These are phyloP conservation scores for Aspergillus steynii DNA, from an alignment of 495 filamentous ascomycete genomes.

Conservation along the genomic window DNA sequence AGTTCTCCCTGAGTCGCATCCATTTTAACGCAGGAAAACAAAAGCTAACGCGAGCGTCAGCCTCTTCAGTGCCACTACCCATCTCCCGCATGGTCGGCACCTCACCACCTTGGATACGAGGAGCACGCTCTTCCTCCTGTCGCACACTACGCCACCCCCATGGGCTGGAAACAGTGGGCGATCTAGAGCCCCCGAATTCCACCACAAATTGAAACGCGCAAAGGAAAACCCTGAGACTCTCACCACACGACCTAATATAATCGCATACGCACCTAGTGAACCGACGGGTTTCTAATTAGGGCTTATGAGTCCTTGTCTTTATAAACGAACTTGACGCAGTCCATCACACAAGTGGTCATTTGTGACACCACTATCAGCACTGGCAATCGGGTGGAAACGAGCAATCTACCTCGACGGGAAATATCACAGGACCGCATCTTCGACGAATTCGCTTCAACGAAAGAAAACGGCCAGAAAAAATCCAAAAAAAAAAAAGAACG, in stretches of 20 bases:
- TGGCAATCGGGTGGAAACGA: background rate
- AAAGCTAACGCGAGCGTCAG: constrained; percentile 14
- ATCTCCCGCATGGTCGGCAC: constrained; percentile 41
- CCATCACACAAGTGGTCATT: background rate
- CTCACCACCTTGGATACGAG: constrained; percentile 41
- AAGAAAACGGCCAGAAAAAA: background rate
- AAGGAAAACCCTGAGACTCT: background rate
- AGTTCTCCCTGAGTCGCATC: constrained; percentile 5
- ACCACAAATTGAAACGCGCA: background rate
- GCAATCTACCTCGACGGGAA: background rate
- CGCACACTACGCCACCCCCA: constrained; percentile 6
- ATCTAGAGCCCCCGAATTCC: constrained; percentile 3
- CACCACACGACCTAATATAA: background rate
- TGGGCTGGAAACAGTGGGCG: constrained; percentile 15
- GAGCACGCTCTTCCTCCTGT: constrained; percentile 26
- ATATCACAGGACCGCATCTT: background rate
- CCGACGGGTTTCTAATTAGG: background rate
- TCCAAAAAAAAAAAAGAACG: background rate
- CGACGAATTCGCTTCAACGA: background rate
- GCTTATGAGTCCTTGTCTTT: background rate
- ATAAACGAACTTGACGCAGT: background rate
- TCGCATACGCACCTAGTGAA: background rate
- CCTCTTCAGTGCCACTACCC: constrained; percentile 44
- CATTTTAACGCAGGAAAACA: background rate
- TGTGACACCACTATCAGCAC: background rate